A percentile compares a stretch with the other conserved stretches of the same genome.
Evolutionary conservation across 345 rosid genomes (phyloP).

Genomic region (Aquilaria malaccensis): DNA sequence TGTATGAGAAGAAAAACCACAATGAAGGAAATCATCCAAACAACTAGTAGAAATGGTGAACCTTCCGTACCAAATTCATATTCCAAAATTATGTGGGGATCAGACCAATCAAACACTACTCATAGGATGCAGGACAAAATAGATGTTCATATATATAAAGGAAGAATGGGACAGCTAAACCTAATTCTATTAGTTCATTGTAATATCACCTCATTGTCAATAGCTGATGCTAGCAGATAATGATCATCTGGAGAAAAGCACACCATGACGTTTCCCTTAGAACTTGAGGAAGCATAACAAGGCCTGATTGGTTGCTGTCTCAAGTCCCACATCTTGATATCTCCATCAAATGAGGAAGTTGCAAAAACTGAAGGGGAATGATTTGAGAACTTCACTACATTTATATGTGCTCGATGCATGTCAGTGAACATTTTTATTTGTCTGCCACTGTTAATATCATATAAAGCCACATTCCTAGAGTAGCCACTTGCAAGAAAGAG

Average conservation of each 20-base stretch:
- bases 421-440: constrained; percentile 67
- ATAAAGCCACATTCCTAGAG: constrained; percentile 78
- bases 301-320: constrained; percentile 72
- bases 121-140: not conserved
- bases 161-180: not conserved
- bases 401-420: constrained; percentile 88
- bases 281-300: constrained; percentile 74
- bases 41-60: no score
- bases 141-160: constrained; percentile 2
- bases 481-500: constrained; percentile 93
- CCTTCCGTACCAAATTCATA: no score
- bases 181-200: constrained; percentile 6
- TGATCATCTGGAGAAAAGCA: constrained; percentile 99
- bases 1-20: no score
- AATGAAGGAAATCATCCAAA: no score
- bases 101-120: constrained; percentile 6
- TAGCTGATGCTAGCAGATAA: constrained; percentile 89
- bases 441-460: constrained; percentile 71
- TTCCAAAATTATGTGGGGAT: not conserved
- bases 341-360: constrained; percentile 92
- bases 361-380: constrained; percentile 85
- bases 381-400: constrained; percentile 89
- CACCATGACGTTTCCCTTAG: constrained; percentile 94
- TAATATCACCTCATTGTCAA: constrained; percentile 83
- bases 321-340: constrained; percentile 90